Evolutionary conservation across 768 basidiomycete genomes (phyloP).

Genomic region (Macrolepiota albuminosa): DNA sequence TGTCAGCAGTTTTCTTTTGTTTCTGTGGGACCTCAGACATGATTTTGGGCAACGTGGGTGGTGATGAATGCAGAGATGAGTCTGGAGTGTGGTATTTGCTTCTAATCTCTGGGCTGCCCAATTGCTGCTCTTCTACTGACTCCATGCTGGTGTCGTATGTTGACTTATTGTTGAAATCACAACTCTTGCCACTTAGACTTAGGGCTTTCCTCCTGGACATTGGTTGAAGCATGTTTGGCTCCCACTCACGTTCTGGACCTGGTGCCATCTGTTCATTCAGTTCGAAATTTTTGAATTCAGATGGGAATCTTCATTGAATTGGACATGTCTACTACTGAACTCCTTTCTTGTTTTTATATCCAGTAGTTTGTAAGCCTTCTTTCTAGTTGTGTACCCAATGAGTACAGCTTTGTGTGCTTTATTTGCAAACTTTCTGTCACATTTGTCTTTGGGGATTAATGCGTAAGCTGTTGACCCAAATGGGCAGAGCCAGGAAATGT

Average conservation of each 20-base stretch:
- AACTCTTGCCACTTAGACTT: background rate
- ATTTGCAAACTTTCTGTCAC: no score
- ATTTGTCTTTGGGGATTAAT: no score
- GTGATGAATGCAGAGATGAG: background rate
- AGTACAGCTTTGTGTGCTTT: no score
- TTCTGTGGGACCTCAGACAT: background rate
- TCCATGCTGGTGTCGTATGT: rapidly evolving
- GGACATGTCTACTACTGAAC: no score
- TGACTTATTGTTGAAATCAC: background rate
- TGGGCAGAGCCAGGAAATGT: background rate
- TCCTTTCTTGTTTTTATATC: no score
- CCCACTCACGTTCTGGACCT: background rate
- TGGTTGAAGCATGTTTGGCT: background rate
- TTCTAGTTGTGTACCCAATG: no score
- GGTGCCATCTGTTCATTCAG: no score
- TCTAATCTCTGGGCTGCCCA: background rate
- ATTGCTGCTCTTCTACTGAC: background rate
- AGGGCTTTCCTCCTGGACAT: background rate
- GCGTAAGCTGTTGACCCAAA: background rate
- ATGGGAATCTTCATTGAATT: no score
- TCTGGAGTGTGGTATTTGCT: background rate
- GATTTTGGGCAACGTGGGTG: background rate
- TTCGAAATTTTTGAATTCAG: no score
- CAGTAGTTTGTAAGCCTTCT: no score
- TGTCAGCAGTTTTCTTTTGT: background rate